These are phyloP conservation scores for Pyrenophora graminea DNA, from an alignment of 2,329 filamentous ascomycete species.

Conservation along the genomic window DNA sequence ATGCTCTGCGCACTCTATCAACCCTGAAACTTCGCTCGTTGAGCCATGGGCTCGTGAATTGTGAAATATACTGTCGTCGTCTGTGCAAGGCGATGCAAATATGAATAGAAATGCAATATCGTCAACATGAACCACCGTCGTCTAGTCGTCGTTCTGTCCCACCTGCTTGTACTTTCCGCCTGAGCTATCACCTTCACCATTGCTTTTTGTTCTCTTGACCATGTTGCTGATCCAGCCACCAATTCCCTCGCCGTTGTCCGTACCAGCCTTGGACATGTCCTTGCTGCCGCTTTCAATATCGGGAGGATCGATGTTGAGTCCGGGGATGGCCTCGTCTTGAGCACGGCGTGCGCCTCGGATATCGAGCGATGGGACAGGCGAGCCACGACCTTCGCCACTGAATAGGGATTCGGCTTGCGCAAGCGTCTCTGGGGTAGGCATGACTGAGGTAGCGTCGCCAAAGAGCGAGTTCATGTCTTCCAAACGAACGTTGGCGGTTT, in stretches of 20 bases:
- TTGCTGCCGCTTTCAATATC: slow-evolving; percentile 62
- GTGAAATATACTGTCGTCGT: slow-evolving; percentile 26
- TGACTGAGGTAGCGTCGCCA: slow-evolving; percentile 84
- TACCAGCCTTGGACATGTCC: slow-evolving; percentile 31
- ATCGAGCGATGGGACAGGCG: slow-evolving; percentile 78
- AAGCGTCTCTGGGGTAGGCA: slow-evolving; percentile 75
- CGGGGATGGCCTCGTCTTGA: slow-evolving; percentile 70
- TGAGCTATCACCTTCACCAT: slow-evolving; percentile 48
- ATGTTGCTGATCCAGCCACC: slow-evolving; percentile 72
- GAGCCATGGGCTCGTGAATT: slow-evolving; percentile 29
- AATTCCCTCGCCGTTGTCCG: slow-evolving; percentile 58
- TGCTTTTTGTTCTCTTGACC: slow-evolving; percentile 59
- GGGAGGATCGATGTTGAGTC: slow-evolving; percentile 80
- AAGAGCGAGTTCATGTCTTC: slow-evolving; percentile 97
- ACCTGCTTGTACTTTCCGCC: slow-evolving; percentile 54
- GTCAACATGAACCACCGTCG: slow-evolving; percentile 9
- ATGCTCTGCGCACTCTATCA: slow-evolving; percentile 37
- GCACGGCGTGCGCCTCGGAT: slow-evolving; percentile 57
- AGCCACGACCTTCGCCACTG: slow-evolving; percentile 63
- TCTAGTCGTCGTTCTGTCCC: slow-evolving; percentile 47
- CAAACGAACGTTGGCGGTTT: slow-evolving; percentile 90
- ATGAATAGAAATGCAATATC: slow-evolving; percentile 24
- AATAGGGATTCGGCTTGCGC: slow-evolving; percentile 84
- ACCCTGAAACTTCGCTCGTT: slow-evolving; percentile 26
- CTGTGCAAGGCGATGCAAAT: slow-evolving; percentile 23